Base-by-base conservation (phyloP, 345 rosid genomes). In the Iberis pinnata region DNA sequence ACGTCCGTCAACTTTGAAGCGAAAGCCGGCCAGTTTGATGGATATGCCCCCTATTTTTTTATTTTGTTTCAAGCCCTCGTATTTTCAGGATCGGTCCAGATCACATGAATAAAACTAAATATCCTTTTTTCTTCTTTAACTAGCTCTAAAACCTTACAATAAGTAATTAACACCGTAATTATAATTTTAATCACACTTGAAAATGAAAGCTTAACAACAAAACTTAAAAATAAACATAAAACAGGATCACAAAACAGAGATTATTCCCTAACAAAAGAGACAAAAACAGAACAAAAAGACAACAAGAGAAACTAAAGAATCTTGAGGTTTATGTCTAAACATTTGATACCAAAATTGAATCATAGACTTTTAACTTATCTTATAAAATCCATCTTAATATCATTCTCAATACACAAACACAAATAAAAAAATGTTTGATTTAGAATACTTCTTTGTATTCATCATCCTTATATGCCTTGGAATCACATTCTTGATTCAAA, bases 271-370 rank as follows among this genome's bases (percentile, higher is more conserved):
- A 14, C 15, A 50, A 1, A 58, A 58, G n/a, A 65, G 64, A 65
- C 70, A 65, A 58, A 64, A 56, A 18, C 58, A 65, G 24, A 53
- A 45, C 37, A 56, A 25, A 47, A 24, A 33, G 52, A 42, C 69
- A 65, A 57, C n/a, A 49, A 37, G 16, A 51, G 22, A 13, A 14
- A 63, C 18, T 25, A 35, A 56, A 50, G 59, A 49, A 65, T 65
- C 64, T 58, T 58, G n/a, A 50, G 40, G 41, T 9, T 36, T 11
- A 0, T 7, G 14, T 18, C 36, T 43, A 43, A n/a, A 49, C 31
- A 39, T 48, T 41, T 56, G 39, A 64, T 64, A 42, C 70, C 63
- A 56, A 32, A n/a, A 42, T 2, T 2, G 39, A 43, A 14, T 44
- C 41, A 49, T 57, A 9, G 18, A 18, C 36, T 35, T 20, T 25